phyloP scores from a whole-genome alignment of 345 rosid genomes.

The Firmiana major region DNA sequence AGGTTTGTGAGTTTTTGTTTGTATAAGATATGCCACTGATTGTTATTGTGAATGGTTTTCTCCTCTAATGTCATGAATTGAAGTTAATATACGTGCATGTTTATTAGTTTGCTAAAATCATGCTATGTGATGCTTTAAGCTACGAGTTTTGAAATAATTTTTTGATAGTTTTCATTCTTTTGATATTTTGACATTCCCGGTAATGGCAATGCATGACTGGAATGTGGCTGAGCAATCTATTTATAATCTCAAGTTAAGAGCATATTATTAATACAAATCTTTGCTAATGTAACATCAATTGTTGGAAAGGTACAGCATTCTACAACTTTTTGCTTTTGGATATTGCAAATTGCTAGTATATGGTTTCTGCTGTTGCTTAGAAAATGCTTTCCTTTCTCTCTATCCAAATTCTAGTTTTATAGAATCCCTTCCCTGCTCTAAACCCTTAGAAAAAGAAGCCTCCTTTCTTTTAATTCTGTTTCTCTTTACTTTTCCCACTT shows the following conservation, averaged over 20 bases:
- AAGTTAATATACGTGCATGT: neutral
- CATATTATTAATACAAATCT: neutral
- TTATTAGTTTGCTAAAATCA: neutral
- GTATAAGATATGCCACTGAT: neutral
- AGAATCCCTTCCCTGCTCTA: neutral
- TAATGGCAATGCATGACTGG: neutral
- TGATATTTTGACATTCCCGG: neutral
- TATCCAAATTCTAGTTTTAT: neutral
- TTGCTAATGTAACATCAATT: neutral
- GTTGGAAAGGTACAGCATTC: neutral
- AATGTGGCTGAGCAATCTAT: neutral
- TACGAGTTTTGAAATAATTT: neutral
- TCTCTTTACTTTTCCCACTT: neutral
- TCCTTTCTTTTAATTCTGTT: neutral
- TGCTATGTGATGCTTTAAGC: neutral
- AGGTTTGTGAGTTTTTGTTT: conserved; percentile 32
- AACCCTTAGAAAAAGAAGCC: neutral
- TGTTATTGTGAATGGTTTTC: neutral
- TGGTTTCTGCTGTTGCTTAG: neutral
- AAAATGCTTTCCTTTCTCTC: neutral
- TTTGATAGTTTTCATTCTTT: neutral
- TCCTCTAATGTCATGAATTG: neutral
- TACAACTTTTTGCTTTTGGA: neutral
- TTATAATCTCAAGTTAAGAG: neutral
- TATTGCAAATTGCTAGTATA: neutral